These are phyloP conservation scores for Wallacemonas rigidus DNA, from an alignment of 208 protist species.

Conservation along the genomic window DNA sequence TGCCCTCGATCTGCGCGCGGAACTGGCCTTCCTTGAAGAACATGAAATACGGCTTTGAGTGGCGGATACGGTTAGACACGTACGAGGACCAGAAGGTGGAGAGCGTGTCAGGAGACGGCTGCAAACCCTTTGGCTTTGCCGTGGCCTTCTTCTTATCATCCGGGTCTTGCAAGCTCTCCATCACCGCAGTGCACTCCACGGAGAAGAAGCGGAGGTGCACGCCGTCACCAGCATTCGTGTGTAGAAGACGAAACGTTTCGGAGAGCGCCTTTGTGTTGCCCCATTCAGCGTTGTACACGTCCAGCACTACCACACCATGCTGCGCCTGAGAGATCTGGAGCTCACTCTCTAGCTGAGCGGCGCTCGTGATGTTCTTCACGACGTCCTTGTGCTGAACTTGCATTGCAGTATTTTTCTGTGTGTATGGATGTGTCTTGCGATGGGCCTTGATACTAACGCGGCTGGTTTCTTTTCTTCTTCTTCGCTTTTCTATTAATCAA, in stretches of 20 bases:
- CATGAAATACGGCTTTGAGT: slow-evolving; percentile 88
- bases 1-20: slow-evolving; percentile 68
- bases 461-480: too few species aligned
- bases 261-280: slow-evolving; percentile 81
- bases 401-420: background rate
- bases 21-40: slow-evolving; percentile 89
- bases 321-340: slow-evolving; percentile 78
- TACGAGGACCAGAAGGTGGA: slow-evolving; percentile 60
- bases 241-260: slow-evolving; percentile 86
- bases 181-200: slow-evolving; percentile 81
- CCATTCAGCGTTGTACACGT: slow-evolving; percentile 90
- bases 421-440: too few species aligned
- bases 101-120: slow-evolving; percentile 63
- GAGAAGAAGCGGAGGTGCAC: slow-evolving; percentile 85
- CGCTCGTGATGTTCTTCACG: slow-evolving; percentile 75
- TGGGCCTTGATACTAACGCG: too few species aligned
- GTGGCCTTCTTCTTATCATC: slow-evolving; percentile 28
- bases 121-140: slow-evolving; percentile 35
- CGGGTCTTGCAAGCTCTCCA: slow-evolving; percentile 62
- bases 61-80: slow-evolving; percentile 55
- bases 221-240: slow-evolving; percentile 76
- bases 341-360: slow-evolving; percentile 74
- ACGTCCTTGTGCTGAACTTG: slow-evolving; percentile 66
- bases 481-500: background rate
- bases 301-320: slow-evolving; percentile 83